These are phyloP conservation scores for Paramecium bursaria DNA, from an alignment of 73 alveolate genomes.

Conservation along the genomic window DNA sequence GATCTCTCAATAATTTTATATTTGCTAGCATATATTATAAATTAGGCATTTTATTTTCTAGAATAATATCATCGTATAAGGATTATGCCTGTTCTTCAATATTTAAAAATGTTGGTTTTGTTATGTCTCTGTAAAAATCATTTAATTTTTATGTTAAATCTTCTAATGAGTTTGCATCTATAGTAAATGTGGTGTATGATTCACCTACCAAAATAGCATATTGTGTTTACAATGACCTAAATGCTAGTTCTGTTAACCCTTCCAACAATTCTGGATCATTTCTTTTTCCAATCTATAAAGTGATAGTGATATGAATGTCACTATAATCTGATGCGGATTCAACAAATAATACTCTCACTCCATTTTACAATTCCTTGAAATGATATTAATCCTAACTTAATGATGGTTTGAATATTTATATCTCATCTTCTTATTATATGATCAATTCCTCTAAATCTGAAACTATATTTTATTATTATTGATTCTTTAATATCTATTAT, in stretches of 20 bases:
- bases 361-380: constrained; percentile 46
- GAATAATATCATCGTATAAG: background rate
- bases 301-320: background rate
- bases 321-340: background rate
- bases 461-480: constrained; percentile 22
- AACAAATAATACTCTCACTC: constrained; percentile 1
- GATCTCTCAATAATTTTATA: background rate
- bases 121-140: background rate
- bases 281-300: background rate
- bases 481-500: background rate
- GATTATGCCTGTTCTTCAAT: background rate
- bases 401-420: constrained; percentile 6
- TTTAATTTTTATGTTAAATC: constrained; percentile 6
- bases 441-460: constrained; percentile 32
- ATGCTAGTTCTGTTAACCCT: constrained; percentile 32
- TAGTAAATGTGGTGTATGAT: background rate
- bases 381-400: constrained; percentile 13
- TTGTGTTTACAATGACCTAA: constrained; percentile 15
- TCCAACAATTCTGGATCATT: background rate
- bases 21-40: background rate
- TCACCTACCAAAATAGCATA: background rate
- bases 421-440: constrained; percentile 30
- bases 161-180: background rate
- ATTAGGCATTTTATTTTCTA: background rate
- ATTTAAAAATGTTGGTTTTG: constrained; percentile 1